phyloP scores from a whole-genome alignment of 106 monocot species.

The Acorus calamus region DNA sequence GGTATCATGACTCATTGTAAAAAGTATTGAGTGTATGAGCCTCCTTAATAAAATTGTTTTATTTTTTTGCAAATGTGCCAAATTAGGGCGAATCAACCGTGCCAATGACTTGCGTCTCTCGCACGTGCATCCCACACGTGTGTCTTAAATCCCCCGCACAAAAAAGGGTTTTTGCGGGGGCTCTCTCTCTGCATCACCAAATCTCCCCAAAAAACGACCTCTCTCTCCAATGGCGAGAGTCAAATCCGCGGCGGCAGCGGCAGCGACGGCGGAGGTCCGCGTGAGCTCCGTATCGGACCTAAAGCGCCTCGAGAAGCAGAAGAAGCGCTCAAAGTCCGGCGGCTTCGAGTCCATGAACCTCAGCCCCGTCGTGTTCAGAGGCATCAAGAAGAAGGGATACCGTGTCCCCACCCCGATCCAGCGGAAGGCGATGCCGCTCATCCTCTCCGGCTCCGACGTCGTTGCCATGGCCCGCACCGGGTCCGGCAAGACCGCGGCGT shows the following conservation, averaged over 20 bases:
- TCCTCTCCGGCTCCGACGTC: slow-evolving; percentile 73
- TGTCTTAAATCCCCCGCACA: too few species aligned
- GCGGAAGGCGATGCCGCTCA: slow-evolving; percentile 82
- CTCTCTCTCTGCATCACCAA: too few species aligned
- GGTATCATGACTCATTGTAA: too few species aligned
- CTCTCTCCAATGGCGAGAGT: not conserved
- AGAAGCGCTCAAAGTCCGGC: slow-evolving; percentile 65
- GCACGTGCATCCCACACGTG: too few species aligned
- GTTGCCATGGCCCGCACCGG: slow-evolving; percentile 97
- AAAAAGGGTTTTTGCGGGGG: too few species aligned
- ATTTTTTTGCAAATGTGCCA: too few species aligned
- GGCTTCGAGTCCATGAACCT: slow-evolving; percentile 89
- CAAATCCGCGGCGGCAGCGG: not conserved
- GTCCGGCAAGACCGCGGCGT: slow-evolving; percentile 95
- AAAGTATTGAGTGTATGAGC: too few species aligned
- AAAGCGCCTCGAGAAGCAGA: slow-evolving; percentile 25
- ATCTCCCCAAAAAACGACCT: too few species aligned
- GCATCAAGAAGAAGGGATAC: slow-evolving; percentile 79
- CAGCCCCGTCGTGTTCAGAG: slow-evolving; percentile 47
- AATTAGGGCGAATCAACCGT: too few species aligned
- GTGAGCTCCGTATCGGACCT: slow-evolving; percentile 33
- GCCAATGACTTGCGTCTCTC: too few species aligned
- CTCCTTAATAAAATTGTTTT: too few species aligned
- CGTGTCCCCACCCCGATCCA: slow-evolving; percentile 87
- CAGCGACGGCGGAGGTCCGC: slow-evolving; percentile 10